phyloP scores from a whole-genome alignment of 306 rosid species.

The Vigna mungo region DNA sequence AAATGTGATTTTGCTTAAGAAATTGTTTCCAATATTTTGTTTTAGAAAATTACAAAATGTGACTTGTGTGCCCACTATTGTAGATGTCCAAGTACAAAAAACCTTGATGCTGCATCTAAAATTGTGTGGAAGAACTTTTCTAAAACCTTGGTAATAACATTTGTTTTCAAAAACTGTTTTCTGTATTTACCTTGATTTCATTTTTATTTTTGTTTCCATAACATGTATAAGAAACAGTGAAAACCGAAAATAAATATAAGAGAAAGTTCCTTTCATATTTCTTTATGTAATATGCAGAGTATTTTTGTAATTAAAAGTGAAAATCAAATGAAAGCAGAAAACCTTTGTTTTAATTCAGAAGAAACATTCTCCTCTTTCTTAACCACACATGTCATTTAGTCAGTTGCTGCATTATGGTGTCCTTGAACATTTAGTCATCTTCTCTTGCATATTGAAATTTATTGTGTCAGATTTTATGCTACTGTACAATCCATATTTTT shows the following conservation, averaged over 20 bases:
- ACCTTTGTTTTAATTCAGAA: background rate
- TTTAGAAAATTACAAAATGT: background rate
- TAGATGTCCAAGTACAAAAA: background rate
- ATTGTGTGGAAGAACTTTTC: background rate
- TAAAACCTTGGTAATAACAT: background rate
- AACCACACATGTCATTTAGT: background rate
- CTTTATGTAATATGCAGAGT: background rate
- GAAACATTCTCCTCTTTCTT: slow-evolving; percentile 1
- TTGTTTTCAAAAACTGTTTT: background rate
- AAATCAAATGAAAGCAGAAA: background rate
- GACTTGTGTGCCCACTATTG: background rate
- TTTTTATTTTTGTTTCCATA: background rate
- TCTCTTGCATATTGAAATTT: background rate
- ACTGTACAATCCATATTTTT: slow-evolving; percentile 4
- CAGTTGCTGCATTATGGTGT: slow-evolving; percentile 5
- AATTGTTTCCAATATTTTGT: background rate
- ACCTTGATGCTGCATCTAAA: background rate
- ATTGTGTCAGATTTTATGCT: slow-evolving; percentile 24
- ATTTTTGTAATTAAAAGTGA: background rate
- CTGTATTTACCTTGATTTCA: background rate
- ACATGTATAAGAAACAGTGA: background rate
- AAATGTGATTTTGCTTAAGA: background rate
- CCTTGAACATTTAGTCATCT: slow-evolving; percentile 8
- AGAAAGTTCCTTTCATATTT: background rate
- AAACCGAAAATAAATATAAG: background rate